Base-by-base conservation (phyloP, 1,284 basidiomycete species). In the Xerocomus cyaneibrunnescens region DNA sequence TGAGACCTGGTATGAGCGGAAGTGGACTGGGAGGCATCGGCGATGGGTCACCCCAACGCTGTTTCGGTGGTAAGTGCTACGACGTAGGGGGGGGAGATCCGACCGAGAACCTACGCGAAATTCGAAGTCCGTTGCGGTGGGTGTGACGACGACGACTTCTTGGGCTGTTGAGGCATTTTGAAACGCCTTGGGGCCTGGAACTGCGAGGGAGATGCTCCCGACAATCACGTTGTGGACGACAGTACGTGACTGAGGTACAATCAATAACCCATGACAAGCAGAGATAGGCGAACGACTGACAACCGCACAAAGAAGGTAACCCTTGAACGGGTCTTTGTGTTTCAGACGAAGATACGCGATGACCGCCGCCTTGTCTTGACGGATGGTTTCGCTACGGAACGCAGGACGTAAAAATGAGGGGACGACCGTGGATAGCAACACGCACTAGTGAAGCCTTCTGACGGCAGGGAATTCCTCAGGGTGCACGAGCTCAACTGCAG, bases 81-180 rank as follows among this genome's bases (percentile, higher is more conserved):
- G 37, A 48, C n/a, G 51, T n/a, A 34, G 47, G 30, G 52, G 22
- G 22, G 34, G 43, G 55, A 53, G 48, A 63, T 62, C 51, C 27
- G 44, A 50, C 10, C 7, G 50, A 48, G 53, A 55, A 62, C 79
- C 62, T 62, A 89, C 87, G 57, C 83, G 75, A 64, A 86, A 84
- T 62, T 87, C 79, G 52, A 89, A 84, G 60, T 85, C 79, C 23
- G 74, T 71, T 3, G 86, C 83, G 16, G 74, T 75, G 6, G 85
- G 84, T 1, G 85, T 81, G 46, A 89, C 79, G 36, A 89, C 79
- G 19, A 80, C 80, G 55, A 89, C 81, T 69, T 89, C 87, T 67
- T 87, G 85, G 0, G 87, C 87, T 0, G 87, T 89, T 8, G 87
- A 87, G 9, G 84, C 84, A 58, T 84, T 88, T 60, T 88, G 85